Evolutionary conservation across 306 rosid species (phyloP), one percentile per base, ranked within the genome.

Genomic region (Gillenia trifoliata): DNA sequence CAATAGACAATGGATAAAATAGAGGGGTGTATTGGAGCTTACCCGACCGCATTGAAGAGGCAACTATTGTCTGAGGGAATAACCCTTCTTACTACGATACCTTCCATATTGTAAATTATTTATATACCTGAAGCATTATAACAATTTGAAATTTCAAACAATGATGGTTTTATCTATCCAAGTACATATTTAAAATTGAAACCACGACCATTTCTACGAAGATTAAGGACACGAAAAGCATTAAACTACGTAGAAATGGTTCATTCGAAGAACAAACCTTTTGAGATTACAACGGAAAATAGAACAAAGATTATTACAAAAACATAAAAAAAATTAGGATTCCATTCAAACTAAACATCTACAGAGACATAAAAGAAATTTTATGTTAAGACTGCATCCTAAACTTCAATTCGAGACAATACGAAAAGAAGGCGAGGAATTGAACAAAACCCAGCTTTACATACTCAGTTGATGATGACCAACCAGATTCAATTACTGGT

Each of bases 41-140:
- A 95, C 99, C 99, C 97, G 33, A 95, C 91, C 5, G 99, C 99
- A 78, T 95, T 95, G 73, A 95, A 95, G 78, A 95, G 91, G 77
- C 99, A 95, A 80, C 97, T 92, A 77, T 95, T 92, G 78, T 88
- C 88, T 25, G 98, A 90, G 75, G 94, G 96, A 81, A 90, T 92
- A 34, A 90, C 92, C 78, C 96, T 90, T 84, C 98, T 90, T 69
- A 80, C 81, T 28, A 92, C 80, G 69, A 72, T 57, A n/a, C 96
- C 98, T 74, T 92, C 98, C 98, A 88, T 91, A 74, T 52, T 80
- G 20, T 5, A 75, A 34, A 60, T 45, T 26, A 61, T 2, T 29
- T 78, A 56, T 28, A 59, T 64, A 38, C 83, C 92, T 84, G 81
- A 86, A 72, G 59, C 23, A 23, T 71, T 54, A 22, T 23, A 22